Conservation (phyloP, 2,329 filamentous ascomycete species). For the Fusarium clavum region DNA sequence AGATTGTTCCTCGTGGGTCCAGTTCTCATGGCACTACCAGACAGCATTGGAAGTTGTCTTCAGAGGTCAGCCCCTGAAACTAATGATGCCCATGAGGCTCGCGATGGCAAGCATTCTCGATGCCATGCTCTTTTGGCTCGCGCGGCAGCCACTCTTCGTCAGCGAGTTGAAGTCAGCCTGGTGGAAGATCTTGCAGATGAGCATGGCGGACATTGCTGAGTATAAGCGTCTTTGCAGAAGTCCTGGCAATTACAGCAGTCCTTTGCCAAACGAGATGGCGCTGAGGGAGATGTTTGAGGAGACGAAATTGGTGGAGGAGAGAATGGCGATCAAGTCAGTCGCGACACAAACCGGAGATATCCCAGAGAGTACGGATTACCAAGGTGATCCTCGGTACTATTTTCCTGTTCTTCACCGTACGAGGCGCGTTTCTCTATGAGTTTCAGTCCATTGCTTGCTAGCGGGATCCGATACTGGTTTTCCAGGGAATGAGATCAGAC, state of each 20-base stretch:
- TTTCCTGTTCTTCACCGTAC: conserved; percentile 7
- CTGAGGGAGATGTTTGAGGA: conserved; percentile 40
- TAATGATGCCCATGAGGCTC: conserved; percentile 50
- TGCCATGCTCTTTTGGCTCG: conserved; percentile 44
- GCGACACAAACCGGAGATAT: neutral
- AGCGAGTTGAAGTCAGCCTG: conserved; percentile 45
- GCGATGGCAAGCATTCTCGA: conserved; percentile 50
- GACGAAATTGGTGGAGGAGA: neutral
- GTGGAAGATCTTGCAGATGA: conserved; percentile 39
- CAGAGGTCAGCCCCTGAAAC: conserved; percentile 30
- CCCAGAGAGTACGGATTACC: neutral
- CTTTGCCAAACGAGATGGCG: conserved; percentile 31
- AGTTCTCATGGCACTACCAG: conserved; percentile 45
- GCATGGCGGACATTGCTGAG: conserved; percentile 46
- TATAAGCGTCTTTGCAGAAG: conserved; percentile 38
- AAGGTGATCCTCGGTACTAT: neutral
- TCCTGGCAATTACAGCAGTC: conserved; percentile 21
- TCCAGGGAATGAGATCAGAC: neutral
- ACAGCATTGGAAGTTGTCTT: conserved; percentile 49
- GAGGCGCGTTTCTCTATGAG: conserved; percentile 39
- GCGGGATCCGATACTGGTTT: neutral
- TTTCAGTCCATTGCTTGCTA: neutral
- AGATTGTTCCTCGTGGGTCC: conserved; percentile 31
- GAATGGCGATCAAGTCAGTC: neutral
- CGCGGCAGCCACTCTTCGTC: conserved; percentile 42